phyloP scores from a whole-genome alignment of 2,329 filamentous ascomycete genomes.

The Colletotrichum sp. region DNA sequence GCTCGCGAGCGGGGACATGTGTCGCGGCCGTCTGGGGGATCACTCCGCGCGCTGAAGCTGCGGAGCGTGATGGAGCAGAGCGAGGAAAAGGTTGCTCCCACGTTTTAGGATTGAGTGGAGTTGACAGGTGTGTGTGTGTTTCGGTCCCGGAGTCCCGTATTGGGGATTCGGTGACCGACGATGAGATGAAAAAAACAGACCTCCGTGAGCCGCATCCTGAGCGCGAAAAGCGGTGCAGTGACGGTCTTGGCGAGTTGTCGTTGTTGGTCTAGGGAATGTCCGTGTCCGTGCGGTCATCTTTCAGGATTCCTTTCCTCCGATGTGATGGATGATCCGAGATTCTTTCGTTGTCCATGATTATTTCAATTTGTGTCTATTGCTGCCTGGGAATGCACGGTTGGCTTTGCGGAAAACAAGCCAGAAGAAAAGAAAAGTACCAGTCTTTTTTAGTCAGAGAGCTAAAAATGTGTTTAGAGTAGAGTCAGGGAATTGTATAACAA shows the following conservation, averaged over 20 bases:
- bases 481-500: not conserved
- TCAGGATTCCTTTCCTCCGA: not conserved
- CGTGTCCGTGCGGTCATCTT: not conserved
- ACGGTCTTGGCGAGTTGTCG: not conserved
- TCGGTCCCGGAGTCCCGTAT: not conserved
- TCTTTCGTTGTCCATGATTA: not conserved
- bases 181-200: not conserved
- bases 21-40: slow-evolving; percentile 16
- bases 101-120: not conserved
- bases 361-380: not conserved
- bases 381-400: not conserved
- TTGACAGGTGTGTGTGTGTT: not conserved
- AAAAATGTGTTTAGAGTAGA: not conserved
- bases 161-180: not conserved
- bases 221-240: not conserved
- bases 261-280: not conserved
- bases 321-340: not conserved
- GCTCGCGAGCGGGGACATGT: not conserved
- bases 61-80: slow-evolving; percentile 13
- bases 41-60: slow-evolving; percentile 26
- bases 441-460: not conserved
- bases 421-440: not conserved
- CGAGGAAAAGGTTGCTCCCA: slow-evolving; percentile 17
- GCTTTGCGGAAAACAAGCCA: not conserved
- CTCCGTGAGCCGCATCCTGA: not conserved